Base-by-base conservation (phyloP, 2,329 filamentous ascomycete genomes). In the Arthrobotrys sphaeroides region DNA sequence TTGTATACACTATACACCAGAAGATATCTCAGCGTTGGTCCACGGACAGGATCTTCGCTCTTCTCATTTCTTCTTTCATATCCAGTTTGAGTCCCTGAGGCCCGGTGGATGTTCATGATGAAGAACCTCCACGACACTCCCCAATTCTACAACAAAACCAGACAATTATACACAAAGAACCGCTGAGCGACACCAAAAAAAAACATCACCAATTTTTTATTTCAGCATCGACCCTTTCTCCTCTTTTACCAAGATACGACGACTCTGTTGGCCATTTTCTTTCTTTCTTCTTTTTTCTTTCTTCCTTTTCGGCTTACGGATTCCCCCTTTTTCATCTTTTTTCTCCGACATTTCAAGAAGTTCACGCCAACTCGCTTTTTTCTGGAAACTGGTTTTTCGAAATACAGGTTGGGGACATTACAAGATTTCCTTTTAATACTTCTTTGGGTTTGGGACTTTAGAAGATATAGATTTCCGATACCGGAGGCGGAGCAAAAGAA, bases 351-450 rank as follows among this genome's bases (percentile, higher is more conserved):
- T 68, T 69, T 57, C 36, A 65, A 64, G 62, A 74, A 64, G 45
- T 62, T 64, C 45, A 67, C 18, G 18, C 45, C 31, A 40, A 31
- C 57, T 65, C 26, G 43, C 43, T 26, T 18, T 49, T 43, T 62
- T 38, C 49, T 55, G 53, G 70, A 59, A 73, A 75, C 72, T 65
- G 72, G 72, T 66, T 75, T 75, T 68, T 67, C 55, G 40, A 65
- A 51, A 53, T 38, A 53, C 26, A 38, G 13, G 36, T 40, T 26
- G 55, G 62, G 36, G 62, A 51, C 33, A 62, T 16, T 20, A 33
- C 18, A 31, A 60, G 38, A 47, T 67, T 68, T 68, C 47, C 40
- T 67, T 57, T 74, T 61, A 67, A 40, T 49, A 74, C 53, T 66
- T 75, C 47, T 66, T 75, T 60, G n/a, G 38, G 64, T 38, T 67